phyloP scores from a whole-genome alignment of 1,139 yeast genomes.

The Kurtzmaniella quercitrusa region DNA sequence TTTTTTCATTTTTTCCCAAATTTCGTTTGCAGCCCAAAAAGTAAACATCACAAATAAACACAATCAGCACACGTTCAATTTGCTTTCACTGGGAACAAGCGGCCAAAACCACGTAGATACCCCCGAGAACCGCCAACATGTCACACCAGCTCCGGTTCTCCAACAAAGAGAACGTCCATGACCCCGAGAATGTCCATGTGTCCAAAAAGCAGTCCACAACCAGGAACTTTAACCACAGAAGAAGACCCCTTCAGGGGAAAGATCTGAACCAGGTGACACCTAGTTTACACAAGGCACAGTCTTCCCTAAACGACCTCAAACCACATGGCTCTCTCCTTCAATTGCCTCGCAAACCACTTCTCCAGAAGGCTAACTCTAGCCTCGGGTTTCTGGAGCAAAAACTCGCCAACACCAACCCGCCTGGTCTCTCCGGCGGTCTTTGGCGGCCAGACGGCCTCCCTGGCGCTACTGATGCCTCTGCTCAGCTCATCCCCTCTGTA shows the following conservation, averaged over 20 bases:
- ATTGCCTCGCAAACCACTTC: conserved; percentile 20
- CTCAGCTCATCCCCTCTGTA: not conserved
- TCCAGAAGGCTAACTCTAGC: conserved; percentile 35
- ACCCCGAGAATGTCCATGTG: conserved; percentile 2
- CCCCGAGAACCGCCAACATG: not conserved
- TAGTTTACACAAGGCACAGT: conserved; percentile 30
- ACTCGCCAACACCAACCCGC: too few species aligned
- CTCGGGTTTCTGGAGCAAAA: conserved; percentile 24
- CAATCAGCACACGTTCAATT: not conserved
- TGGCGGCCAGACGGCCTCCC: too few species aligned
- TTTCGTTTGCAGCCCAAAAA: not conserved
- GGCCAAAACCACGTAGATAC: not conserved
- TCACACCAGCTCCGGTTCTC: conserved; percentile 4
- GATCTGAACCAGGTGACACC: conserved; percentile 34
- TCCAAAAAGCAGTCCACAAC: conserved; percentile 4
- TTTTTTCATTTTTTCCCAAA: not conserved
- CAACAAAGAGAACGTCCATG: conserved; percentile 13
- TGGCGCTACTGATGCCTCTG: too few species aligned
- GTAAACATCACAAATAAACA: not conserved
- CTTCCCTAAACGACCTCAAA: conserved; percentile 16
- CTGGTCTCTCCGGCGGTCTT: too few species aligned
- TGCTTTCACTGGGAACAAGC: not conserved
- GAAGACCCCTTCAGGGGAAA: conserved; percentile 51
- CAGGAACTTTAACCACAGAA: conserved; percentile 7
- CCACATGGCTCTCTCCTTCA: conserved; percentile 11